These are phyloP conservation scores for Boletales sp. DNA, from an alignment of 768 basidiomycete species.

Conservation along the genomic window DNA sequence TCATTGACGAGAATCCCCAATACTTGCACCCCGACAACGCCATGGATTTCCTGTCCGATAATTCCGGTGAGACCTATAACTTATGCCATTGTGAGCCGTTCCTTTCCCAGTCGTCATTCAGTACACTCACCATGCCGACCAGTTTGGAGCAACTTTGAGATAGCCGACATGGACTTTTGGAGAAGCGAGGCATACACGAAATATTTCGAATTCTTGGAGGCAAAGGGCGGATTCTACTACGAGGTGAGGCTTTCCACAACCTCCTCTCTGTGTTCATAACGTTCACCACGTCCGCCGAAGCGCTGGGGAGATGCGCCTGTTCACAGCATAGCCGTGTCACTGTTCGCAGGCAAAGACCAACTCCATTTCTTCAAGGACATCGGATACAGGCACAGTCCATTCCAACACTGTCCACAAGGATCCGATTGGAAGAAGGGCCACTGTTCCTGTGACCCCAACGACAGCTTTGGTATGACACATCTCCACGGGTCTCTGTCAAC, in stretches of 20 bases:
- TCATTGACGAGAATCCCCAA: conserved; percentile 51
- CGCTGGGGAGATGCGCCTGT: conserved; percentile 96
- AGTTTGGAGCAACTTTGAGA: conserved; percentile 97
- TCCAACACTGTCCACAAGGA: conserved; percentile 89
- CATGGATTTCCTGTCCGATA: conserved; percentile 61
- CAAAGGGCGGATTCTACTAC: conserved; percentile 84
- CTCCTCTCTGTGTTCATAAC: neutral
- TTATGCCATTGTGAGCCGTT: conserved; percentile 53
- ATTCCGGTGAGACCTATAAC: conserved; percentile 63
- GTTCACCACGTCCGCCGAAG: conserved; percentile 32
- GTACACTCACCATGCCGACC: neutral
- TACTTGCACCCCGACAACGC: conserved; percentile 56
- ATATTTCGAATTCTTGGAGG: conserved; percentile 81
- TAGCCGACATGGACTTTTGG: conserved; percentile 83
- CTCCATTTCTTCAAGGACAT: conserved; percentile 96
- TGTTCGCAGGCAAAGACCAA: conserved; percentile 85
- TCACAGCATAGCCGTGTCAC: conserved; percentile 85
- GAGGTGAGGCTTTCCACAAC: conserved; percentile 44
- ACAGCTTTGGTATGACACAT: conserved; percentile 64
- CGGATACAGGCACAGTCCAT: conserved; percentile 89
- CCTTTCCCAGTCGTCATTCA: neutral
- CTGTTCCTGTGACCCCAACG: conserved; percentile 77
- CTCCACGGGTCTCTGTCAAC: neutral
- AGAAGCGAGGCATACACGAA: conserved; percentile 75
- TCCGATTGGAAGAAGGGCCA: conserved; percentile 71